Evolutionary conservation across 2,329 filamentous ascomycete species (phyloP).

Genomic region (Exophiala lecanii-corni): DNA sequence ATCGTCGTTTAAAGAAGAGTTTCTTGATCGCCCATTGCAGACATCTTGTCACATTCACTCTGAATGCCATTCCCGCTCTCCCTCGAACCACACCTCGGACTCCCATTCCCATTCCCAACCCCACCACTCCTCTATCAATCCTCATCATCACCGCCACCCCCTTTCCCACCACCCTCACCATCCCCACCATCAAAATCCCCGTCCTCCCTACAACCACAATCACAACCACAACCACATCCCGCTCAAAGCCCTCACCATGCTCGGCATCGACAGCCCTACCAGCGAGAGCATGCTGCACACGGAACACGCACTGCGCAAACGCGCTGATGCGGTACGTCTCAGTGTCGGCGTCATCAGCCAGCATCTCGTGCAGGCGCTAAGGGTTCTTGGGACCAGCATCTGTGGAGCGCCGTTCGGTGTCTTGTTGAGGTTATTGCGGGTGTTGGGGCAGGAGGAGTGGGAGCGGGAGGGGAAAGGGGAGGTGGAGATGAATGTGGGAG

Average conservation of each 20-base stretch:
- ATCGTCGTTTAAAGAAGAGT: background rate
- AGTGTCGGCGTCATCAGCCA: conserved; percentile 12
- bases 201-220: background rate
- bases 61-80: background rate
- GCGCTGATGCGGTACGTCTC: conserved; percentile 6
- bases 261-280: conserved; percentile 16
- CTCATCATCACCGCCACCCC: no score
- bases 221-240: conserved; percentile 14
- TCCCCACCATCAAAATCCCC: background rate
- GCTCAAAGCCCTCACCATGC: conserved; percentile 18
- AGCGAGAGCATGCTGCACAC: conserved; percentile 3
- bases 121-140: no score
- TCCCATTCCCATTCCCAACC: no score
- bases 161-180: background rate
- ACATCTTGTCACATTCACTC: background rate
- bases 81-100: background rate
- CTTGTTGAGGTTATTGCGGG: conserved; percentile 19
- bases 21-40: background rate
- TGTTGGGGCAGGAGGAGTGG: background rate
- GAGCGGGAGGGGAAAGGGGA: background rate
- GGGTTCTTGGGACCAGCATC: conserved; percentile 22
- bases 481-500: background rate
- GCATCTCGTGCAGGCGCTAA: conserved; percentile 14
- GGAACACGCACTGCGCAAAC: conserved; percentile 10
- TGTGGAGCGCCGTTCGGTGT: conserved; percentile 18